Base-by-base conservation (phyloP, 257 asterid species). In the Cinchona pubescens region DNA sequence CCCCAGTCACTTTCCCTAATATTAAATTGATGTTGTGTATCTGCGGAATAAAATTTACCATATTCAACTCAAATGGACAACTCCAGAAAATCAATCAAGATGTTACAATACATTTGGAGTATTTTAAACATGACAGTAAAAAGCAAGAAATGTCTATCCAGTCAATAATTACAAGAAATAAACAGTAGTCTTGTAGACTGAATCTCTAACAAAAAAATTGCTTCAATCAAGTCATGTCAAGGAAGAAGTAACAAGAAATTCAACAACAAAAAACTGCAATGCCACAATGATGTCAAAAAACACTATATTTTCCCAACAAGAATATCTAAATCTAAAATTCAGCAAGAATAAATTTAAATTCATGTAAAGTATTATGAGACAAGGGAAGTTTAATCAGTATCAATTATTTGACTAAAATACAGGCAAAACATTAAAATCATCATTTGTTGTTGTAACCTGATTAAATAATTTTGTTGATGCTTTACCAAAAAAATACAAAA, bases 1-100 rank as follows among this genome's bases (percentile, higher is more conserved):
- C 94, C 94, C 90, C 91, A 89, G 78, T 89, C 94, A 80, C 91
- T 87, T 83, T 87, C 91, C 79, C 91, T 84, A 21, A 83, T 78
- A 81, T 89, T 83, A 83, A 89, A 89, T 83, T 85, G 94, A 79
- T 89, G 91, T n/a, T 85, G 91, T 15, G 94, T 85, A 62, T 89
- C 91, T 89, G 94, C 84, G 79, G 62, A 79, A 74, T 79, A 68
- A 66, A 78, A 43, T 74, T 74, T 38, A 64, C 68, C 59, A 79
- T 27, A 30, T 29, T 37, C 37, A 71, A 71, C 37, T 56, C 65
- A 60, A 53, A 61, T 40, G 34, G 53, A 69, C 18, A 63, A 43
- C 56, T 76, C 62, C 19, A 35, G 1, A 45, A 76, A 13, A 42
- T 32, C 19, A 56, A 7, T 35, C 2, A 59, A 32, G 60, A 32